Evolutionary conservation across 1,284 basidiomycete species (phyloP), one percentile per base, ranked within the genome.

Genomic region (Ceratobasidium sp.): DNA sequence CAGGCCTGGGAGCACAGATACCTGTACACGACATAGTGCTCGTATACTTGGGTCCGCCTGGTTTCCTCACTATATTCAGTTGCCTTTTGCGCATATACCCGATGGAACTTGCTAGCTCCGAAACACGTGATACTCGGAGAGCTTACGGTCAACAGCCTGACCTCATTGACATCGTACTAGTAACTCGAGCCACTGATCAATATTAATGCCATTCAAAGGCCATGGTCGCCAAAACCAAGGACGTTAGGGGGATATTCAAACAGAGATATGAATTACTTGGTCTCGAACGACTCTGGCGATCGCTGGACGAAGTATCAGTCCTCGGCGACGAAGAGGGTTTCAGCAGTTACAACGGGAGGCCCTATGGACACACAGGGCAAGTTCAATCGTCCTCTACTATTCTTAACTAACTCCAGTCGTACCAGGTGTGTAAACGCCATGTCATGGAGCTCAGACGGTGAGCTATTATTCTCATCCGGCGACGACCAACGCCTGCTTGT

Each of bases 401-500:
- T 15, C 29, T 12, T 29, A 29, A 49, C 57, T 64, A 69, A 69
- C 31, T 12, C 13, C 15, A 45, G 12, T 17, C 47, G 40, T 35
- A 1, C 40, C 22, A 72, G 80, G 15, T 94, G 92, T 74, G 90
- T 95, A 17, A 95, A 95, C 76, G 92, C 94, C 10, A 77, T 96
- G 15, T 89, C 87, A 70, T 96, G 94, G 94, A 87, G 88, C 1
- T 82, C 83, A 65, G 86, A 89, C 71, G 94, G 93, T 0, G 82
- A 87, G 62, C 77, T 89, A 5, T 80, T 96, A 35, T 79, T 95
- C 17, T 92, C 86, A 69, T 91, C 89, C 15, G 91, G 92, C 20
- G 94, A 96, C 76, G 94, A 96, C 77, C 87, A 83, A 58, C 87
- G 89, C 89, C 93, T 73, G 75, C 88, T 75, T 77, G 72, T 78